Conservation (phyloP, 257 asterid species). For the Nicotiana otophora region DNA sequence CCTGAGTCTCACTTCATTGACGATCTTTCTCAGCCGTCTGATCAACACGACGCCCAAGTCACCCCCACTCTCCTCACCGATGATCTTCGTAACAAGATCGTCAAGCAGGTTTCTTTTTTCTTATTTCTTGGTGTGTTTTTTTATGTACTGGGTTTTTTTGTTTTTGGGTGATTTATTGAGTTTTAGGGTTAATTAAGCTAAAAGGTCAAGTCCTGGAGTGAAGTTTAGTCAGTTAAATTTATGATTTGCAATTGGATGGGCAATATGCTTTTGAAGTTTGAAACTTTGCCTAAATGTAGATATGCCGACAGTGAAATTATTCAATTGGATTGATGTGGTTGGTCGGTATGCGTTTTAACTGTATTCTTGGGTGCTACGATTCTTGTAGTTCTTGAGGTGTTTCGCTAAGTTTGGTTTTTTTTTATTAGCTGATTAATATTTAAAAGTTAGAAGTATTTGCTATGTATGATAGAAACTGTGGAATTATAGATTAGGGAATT, state of each 20-base stretch:
- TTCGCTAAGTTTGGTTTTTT: not conserved
- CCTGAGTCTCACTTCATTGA: constrained; percentile 56
- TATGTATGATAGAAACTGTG: not conserved
- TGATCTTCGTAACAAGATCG: constrained; percentile 65
- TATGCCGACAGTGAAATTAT: not conserved
- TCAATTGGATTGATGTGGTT: not conserved
- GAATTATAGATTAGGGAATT: not conserved
- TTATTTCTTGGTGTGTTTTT: not conserved
- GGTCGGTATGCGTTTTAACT: not conserved
- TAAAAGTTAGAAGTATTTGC: not conserved
- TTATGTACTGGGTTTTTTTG: not conserved
- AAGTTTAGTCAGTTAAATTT: not conserved
- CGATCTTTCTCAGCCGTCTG: constrained; percentile 32
- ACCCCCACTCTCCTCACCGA: constrained; percentile 43
- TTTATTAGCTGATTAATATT: not conserved
- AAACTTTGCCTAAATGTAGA: not conserved
- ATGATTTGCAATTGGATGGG: not conserved
- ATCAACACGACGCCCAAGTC: constrained; percentile 34
- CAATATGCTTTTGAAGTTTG: not conserved
- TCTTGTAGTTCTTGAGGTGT: not conserved
- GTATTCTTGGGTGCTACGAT: not conserved
- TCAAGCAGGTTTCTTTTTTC: constrained; percentile 53
- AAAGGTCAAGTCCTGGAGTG: not conserved
- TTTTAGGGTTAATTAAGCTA: constrained; percentile 1
- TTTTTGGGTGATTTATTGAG: not conserved